Evolutionary conservation across 2,329 filamentous ascomycete genomes (phyloP), one percentile per base, ranked within the genome.

Genomic region (Calonectria fujianensis): DNA sequence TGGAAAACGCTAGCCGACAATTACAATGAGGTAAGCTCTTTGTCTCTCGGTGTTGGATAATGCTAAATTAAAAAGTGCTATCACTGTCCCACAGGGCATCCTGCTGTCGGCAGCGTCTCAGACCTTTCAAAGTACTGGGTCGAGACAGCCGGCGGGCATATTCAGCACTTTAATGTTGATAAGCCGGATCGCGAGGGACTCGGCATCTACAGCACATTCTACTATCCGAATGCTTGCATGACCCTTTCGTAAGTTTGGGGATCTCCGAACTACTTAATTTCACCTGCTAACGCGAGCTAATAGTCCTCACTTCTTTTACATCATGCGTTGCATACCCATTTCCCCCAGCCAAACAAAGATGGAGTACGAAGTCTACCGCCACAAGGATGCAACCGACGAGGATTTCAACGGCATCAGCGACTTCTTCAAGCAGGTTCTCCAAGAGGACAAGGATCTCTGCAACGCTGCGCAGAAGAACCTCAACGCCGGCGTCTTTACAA

Each of bases 371-470:
- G 88, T 93, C 16, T 91, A 86, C 82, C 85, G 88, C 68, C 86
- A 89, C 81, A 86, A 86, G 69, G 81, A 86, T 74, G 85, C 88
- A 5, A 83, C 85, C 0, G 86, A 89, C 18, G 86, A 87, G 41
- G 85, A 88, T 37, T 90, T 91, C 76, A 78, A 84, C 8, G 82
- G 83, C 2, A 86, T 90, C 72, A 85, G 85, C 80, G 81, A 85
- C 4, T 88, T 90, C 69, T 90, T 89, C 83, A 88, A 88, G 82
- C 89, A 89, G 45, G 88, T 93, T 80, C 90, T 93, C 88, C 85
- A 86, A 7, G 91, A 93, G 81, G 91, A 93, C 85, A 93, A 93
- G 79, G 86, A 88, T 3, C 88, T 93, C 18, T 93, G 91, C 84
- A 85, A 88, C 75, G 86, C 86, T 14, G 89, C 90, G 1, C 91